These are phyloP conservation scores for Emmonsia crescens DNA, from an alignment of 2,329 filamentous ascomycete species.

Conservation along the genomic window DNA sequence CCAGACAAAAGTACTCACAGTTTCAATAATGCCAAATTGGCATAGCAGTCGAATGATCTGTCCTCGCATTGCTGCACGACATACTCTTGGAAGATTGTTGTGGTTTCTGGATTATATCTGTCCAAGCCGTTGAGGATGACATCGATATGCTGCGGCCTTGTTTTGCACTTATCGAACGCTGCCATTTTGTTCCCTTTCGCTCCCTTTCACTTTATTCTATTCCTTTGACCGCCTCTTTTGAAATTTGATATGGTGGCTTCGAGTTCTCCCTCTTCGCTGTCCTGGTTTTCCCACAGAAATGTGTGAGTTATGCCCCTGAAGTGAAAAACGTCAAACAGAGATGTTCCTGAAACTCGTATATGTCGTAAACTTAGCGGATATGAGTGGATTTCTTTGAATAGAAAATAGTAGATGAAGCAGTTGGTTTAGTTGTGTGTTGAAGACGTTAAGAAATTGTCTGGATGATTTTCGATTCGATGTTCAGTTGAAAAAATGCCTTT, in stretches of 20 bases:
- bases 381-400: neutral
- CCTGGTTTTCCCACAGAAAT: neutral
- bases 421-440: neutral
- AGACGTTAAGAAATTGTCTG: neutral
- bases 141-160: constrained; percentile 85
- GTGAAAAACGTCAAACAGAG: neutral
- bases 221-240: neutral
- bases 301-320: neutral
- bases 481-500: neutral
- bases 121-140: constrained; percentile 93
- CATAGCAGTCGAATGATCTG: constrained; percentile 89
- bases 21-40: constrained; percentile 91
- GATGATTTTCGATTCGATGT: neutral
- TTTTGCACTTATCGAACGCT: constrained; percentile 75
- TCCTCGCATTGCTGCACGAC: constrained; percentile 89
- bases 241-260: neutral
- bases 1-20: constrained; percentile 51
- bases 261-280: neutral
- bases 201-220: constrained; percentile 8
- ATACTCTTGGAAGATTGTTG: constrained; percentile 86
- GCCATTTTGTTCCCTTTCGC: constrained; percentile 8
- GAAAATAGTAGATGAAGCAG: neutral
- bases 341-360: neutral
- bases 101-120: constrained; percentile 97
- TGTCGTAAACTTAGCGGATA: neutral